Base-by-base conservation (phyloP, 345 rosid species). In the Rubroshorea leprosula region DNA sequence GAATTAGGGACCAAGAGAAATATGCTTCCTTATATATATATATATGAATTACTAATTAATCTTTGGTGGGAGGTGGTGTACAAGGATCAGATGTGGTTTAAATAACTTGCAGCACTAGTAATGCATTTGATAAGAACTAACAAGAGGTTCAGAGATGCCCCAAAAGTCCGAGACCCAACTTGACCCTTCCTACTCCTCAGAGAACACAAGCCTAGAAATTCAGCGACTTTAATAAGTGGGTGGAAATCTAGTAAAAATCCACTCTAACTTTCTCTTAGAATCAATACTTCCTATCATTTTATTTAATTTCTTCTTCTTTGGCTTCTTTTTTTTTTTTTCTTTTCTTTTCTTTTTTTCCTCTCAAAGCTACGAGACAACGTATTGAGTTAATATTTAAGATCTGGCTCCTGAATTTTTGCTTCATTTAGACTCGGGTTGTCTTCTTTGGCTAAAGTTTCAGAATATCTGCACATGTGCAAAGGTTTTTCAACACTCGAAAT, bases 171-270 rank as follows among this genome's bases (percentile, higher is more conserved):
- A 48, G 73, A 53, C 58, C 71, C 49, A 70, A 68, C 74, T 72
- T 81, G 90, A 69, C 95, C 82, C 77, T 86, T 82, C 81, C 80
- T 68, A 46, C 68, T 44, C 54, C 55, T 72, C 76, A 86, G 86
- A 65, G 86, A 82, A 17, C 86, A 78, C 64, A 31, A 45, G 57
- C 12, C 23, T 58, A 67, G 22, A 64, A 44, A 55, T 24, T 38
- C 67, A 41, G 61, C 63, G 69, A 66, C 65, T 49, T 48, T 59
- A 57, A 67, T 58, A 51, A 53, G 27, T 67, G 19, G 83, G 95
- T 86, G 95, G 97, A 84, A 58, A 76, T 86, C 95, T 76, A 84
- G 60, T 54, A 59, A 67, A 74, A 71, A 41, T 68, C 85, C 91
- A 86, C 87, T 85, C 4, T 4, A 72, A 67, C 60, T 53, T 25